Evolutionary conservation across 129 eudicot genomes (phyloP), one percentile per base, ranked within the genome.

Genomic region (Dittrichia graveolens): DNA sequence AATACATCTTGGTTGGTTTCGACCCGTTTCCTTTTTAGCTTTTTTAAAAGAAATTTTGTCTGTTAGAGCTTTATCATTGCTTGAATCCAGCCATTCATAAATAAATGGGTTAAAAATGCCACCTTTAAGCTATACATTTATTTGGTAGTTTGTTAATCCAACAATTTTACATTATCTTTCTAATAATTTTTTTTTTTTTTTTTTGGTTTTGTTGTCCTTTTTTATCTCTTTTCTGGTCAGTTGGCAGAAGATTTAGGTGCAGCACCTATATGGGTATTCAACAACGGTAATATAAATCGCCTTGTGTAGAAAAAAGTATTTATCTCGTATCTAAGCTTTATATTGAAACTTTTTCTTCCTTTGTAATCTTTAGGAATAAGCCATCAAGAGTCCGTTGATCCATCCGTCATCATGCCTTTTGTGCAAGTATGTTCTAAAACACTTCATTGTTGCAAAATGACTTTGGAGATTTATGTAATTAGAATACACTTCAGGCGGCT

Each of bases 221-320:
- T 24, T 24, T 24, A 24, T 24, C 2, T 24, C 31, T 24, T 24
- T 24, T 24, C 31, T 24, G 31, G 31, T 67, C 82, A 95, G 99
- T 77, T 95, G 74, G 91, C 99, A 6, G 99, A 95, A 82, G 99
- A 95, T 77, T 71, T 95, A 67, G 99, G 97, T 60, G 94, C 99
- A 43, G 70, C 62, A 42, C 99, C 99, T 15, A 74, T 95, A 40
- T 95, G 99, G 99, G 99, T 95, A 47, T 88, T 95, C 80, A 95
- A 95, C 81, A 91, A 86, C 42, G 99, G 99, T 95, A 86, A 12
- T 61, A 46, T 31, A 8, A 47, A 67, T 67, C 57, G 54, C 53
- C 42, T 64, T 62, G 3, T 48, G 48, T 56, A 53, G n/a, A 45
- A 60, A 65, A 3, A 7, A 38, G 3, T 1, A n/a, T 65, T 49